These are phyloP conservation scores for Candida smagusa DNA, from an alignment of 1,139 yeast genomes.

Conservation along the genomic window DNA sequence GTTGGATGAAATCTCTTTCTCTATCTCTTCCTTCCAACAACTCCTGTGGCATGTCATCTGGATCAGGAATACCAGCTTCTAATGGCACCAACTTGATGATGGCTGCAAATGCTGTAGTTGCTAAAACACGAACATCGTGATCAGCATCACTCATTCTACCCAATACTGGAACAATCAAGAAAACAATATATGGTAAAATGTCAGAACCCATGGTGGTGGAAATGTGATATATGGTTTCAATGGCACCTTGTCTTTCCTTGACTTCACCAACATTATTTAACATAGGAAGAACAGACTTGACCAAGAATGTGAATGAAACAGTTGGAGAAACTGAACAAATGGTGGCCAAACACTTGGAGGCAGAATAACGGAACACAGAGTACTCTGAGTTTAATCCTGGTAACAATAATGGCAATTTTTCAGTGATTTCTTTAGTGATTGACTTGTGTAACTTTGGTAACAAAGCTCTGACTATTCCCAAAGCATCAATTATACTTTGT, in stretches of 20 bases:
- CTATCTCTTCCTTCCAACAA: conserved; percentile 85
- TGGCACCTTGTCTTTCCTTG: conserved; percentile 88
- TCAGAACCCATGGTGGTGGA: conserved; percentile 83
- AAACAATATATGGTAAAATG: conserved; percentile 91
- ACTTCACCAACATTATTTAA: conserved; percentile 74
- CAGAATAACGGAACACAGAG: conserved; percentile 83
- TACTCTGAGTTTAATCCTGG: conserved; percentile 65
- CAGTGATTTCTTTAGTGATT: conserved; percentile 50
- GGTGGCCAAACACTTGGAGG: conserved; percentile 87
- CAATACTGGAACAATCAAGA: conserved; percentile 89
- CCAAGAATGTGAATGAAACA: conserved; percentile 72
- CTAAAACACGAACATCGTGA: conserved; percentile 80
- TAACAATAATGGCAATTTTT: conserved; percentile 46
- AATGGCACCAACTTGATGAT: conserved; percentile 93
- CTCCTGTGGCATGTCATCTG: conserved; percentile 85
- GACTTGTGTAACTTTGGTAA: conserved; percentile 57
- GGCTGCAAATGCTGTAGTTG: conserved; percentile 95
- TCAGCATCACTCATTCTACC: conserved; percentile 98
- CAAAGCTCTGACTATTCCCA: conserved; percentile 77
- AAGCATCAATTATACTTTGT: conserved; percentile 80
- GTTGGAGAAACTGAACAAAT: conserved; percentile 74
- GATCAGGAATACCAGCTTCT: conserved; percentile 97
- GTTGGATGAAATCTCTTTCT: conserved; percentile 92
- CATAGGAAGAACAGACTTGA: conserved; percentile 77
- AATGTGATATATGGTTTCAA: conserved; percentile 85